A percentile compares a stretch with the other conserved stretches of the same genome.
These are phyloP conservation scores for Thelonectria blattea DNA, from an alignment of 2,329 filamentous ascomycete genomes.

Conservation along the genomic window DNA sequence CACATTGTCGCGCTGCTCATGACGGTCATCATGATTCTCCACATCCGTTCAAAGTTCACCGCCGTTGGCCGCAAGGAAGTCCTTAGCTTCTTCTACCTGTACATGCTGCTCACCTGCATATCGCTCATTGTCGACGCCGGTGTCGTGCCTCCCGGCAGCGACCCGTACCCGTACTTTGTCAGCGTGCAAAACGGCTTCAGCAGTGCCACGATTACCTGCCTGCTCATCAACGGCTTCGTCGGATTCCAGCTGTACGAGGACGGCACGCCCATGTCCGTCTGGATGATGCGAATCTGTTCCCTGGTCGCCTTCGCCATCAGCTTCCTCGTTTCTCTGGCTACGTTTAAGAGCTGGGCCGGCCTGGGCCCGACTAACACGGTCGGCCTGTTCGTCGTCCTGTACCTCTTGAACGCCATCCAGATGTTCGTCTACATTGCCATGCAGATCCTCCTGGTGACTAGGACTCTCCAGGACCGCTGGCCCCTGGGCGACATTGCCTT, in stretches of 20 bases:
- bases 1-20: slow-evolving; percentile 90
- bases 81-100: slow-evolving; percentile 95
- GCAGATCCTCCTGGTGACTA: slow-evolving; percentile 86
- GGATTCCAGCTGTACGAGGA: slow-evolving; percentile 99
- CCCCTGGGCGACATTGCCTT: slow-evolving; percentile 91
- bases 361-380: slow-evolving; percentile 84
- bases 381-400: slow-evolving; percentile 89
- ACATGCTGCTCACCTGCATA: slow-evolving; percentile 86
- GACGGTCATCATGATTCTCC: slow-evolving; percentile 97
- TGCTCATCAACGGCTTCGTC: slow-evolving; percentile 97
- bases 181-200: slow-evolving; percentile 84
- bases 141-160: slow-evolving; percentile 82
- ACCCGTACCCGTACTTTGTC: slow-evolving; percentile 88
- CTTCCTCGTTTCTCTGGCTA: slow-evolving; percentile 86
- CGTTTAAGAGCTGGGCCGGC: slow-evolving; percentile 91
- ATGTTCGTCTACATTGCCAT: slow-evolving; percentile 84
- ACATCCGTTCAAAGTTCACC: slow-evolving; percentile 96
- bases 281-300: slow-evolving; percentile 84
- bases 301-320: slow-evolving; percentile 83
- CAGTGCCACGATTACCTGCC: slow-evolving; percentile 84
- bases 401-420: slow-evolving; percentile 87
- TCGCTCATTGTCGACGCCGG: slow-evolving; percentile 93
- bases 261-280: slow-evolving; percentile 89
- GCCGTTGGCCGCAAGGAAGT: slow-evolving; percentile 81
- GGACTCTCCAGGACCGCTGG: slow-evolving; percentile 95